Evolutionary conservation across 352 stramenopile genomes (phyloP).

Genomic region (Saprolegnia parasitica): DNA sequence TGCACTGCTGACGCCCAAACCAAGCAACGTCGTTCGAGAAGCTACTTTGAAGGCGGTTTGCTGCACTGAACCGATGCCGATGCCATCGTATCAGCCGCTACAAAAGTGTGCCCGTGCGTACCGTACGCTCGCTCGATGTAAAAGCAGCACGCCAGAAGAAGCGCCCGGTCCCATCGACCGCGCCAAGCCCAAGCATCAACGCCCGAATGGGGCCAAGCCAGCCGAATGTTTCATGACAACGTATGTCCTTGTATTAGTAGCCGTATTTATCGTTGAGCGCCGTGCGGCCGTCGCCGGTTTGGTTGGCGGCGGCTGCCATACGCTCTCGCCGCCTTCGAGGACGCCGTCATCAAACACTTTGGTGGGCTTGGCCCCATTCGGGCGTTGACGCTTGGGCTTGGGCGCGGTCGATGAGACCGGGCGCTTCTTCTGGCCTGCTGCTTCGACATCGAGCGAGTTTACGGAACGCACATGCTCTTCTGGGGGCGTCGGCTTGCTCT

Average conservation of each 20-base stretch:
- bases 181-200: not conserved
- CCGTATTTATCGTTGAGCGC: conserved; percentile 82
- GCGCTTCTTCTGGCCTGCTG: too few species aligned
- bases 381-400: not conserved
- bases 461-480: too few species aligned
- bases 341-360: conserved; percentile 32
- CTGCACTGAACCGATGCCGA: too few species aligned
- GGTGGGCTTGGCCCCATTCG: conserved; percentile 7
- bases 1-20: too few species aligned
- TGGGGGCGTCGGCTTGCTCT: not conserved
- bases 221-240: conserved; percentile 30
- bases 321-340: conserved; percentile 66
- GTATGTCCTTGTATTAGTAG: conserved; percentile 64
- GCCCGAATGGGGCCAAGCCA: not conserved
- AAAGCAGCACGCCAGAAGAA: too few species aligned
- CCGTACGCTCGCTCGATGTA: too few species aligned
- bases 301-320: conserved; percentile 77
- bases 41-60: too few species aligned
- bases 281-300: conserved; percentile 80
- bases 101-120: too few species aligned
- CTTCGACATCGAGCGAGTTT: too few species aligned
- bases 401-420: not conserved
- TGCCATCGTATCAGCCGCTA: too few species aligned
- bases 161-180: not conserved
- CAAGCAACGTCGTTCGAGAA: too few species aligned